A percentile compares a stretch with the other conserved stretches of the same genome.
These are phyloP conservation scores for Colletotrichum lupini DNA, from an alignment of 2,329 filamentous ascomycete genomes.

Conservation along the genomic window DNA sequence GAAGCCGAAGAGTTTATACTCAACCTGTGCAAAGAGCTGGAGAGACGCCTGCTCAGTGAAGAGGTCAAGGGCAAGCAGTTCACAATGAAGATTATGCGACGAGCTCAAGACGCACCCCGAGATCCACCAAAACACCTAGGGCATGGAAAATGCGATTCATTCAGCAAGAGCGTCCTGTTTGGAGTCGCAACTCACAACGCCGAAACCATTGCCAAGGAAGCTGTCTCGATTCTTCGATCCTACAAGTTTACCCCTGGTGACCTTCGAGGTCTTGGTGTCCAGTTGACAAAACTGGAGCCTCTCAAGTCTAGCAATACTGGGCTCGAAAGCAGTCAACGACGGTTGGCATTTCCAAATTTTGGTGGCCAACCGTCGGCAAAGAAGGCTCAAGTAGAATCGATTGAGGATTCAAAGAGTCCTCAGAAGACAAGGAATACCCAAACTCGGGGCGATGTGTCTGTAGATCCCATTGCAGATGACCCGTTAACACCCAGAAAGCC, in stretches of 20 bases:
- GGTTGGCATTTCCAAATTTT: conserved; percentile 76
- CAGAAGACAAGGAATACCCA: conserved; percentile 45
- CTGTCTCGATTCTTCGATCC: conserved; percentile 83
- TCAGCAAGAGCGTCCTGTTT: conserved; percentile 87
- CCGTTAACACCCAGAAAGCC: conserved; percentile 64
- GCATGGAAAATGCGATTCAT: conserved; percentile 93
- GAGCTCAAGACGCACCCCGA: conserved; percentile 85
- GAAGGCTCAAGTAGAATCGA: conserved; percentile 56
- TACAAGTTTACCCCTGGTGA: conserved; percentile 91
- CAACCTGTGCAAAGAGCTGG: conserved; percentile 86
- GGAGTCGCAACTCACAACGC: conserved; percentile 85
- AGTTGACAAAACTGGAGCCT: conserved; percentile 91
- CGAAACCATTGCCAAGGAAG: conserved; percentile 80
- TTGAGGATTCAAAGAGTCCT: conserved; percentile 59
- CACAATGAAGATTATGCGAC: conserved; percentile 94
- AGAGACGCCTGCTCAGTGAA: conserved; percentile 83
- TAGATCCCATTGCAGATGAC: conserved; percentile 67
- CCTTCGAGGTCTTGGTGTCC: conserved; percentile 89
- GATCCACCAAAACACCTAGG: conserved; percentile 94
- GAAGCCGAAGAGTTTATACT: conserved; percentile 93
- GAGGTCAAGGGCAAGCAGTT: conserved; percentile 88
- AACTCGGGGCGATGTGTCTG: conserved; percentile 42
- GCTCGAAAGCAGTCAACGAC: conserved; percentile 80
- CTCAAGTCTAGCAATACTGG: conserved; percentile 70
- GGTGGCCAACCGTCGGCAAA: conserved; percentile 51